phyloP scores from a whole-genome alignment of 2,329 filamentous ascomycete genomes.

The Colletotrichum sp. region DNA sequence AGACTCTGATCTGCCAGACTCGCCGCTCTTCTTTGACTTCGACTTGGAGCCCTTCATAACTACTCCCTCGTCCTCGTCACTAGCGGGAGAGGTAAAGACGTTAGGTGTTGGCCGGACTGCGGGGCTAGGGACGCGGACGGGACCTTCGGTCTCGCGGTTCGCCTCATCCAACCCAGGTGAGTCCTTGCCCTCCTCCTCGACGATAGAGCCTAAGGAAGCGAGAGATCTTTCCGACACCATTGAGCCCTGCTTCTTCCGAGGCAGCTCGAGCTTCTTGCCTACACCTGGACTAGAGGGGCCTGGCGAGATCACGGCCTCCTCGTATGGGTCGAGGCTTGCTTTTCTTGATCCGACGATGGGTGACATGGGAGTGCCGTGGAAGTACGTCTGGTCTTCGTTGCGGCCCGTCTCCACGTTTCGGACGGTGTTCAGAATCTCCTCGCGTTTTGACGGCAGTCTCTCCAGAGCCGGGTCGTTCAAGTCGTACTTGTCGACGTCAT shows the following conservation, averaged over 20 bases:
- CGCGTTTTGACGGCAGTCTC: conserved; percentile 49
- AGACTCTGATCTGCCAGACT: background rate
- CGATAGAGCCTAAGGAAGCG: conserved; percentile 51
- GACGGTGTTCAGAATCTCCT: conserved; percentile 49
- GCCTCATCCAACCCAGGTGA: conserved; percentile 15
- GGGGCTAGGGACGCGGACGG: conserved; percentile 33
- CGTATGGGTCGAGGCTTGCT: conserved; percentile 38
- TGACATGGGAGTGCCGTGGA: conserved; percentile 40
- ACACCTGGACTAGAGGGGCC: conserved; percentile 36
- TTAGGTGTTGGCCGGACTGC: conserved; percentile 24
- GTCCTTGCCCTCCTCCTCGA: conserved; percentile 40
- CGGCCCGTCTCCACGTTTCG: conserved; percentile 51
- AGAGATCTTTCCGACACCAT: conserved; percentile 37
- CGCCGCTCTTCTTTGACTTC: conserved; percentile 7
- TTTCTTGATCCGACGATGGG: conserved; percentile 38
- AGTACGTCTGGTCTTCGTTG: conserved; percentile 40
- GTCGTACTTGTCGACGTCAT: conserved; percentile 36
- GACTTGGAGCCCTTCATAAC: conserved; percentile 31
- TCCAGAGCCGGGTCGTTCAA: conserved; percentile 54
- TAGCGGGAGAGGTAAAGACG: conserved; percentile 27
- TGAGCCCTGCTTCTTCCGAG: conserved; percentile 29
- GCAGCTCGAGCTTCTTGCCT: conserved; percentile 30
- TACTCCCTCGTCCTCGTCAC: conserved; percentile 48
- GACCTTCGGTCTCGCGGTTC: background rate
- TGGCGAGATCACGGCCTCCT: conserved; percentile 39